Conservation (phyloP, 495 filamentous ascomycete genomes). For the Lepraria neglecta region DNA sequence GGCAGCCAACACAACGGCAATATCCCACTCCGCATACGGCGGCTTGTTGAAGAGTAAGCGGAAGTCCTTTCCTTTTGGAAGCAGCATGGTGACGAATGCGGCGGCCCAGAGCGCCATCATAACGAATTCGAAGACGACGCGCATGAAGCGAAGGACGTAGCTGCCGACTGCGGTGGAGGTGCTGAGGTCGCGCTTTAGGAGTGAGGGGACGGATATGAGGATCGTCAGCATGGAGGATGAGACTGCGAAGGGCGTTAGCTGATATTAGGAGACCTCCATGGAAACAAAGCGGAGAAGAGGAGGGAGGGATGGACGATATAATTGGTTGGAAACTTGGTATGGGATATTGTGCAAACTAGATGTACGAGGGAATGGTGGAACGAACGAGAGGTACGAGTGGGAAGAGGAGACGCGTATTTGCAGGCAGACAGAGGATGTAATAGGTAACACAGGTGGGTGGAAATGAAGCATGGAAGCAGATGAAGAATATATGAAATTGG, state of each 20-base stretch:
- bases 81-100: constrained; percentile 17
- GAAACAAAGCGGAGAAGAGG: background rate
- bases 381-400: too few relatives aligned
- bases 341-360: too few relatives aligned
- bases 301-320: too few relatives aligned
- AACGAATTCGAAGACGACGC: constrained; percentile 9
- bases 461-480: background rate
- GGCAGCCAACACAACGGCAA: constrained; percentile 14
- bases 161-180: background rate
- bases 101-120: constrained; percentile 15
- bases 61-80: constrained; percentile 26
- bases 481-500: background rate
- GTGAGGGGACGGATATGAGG: background rate
- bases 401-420: too few relatives aligned
- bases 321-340: too few relatives aligned
- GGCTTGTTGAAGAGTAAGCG: constrained; percentile 18
- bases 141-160: constrained; percentile 3
- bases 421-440: too few relatives aligned
- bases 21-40: constrained; percentile 20
- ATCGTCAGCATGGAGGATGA: constrained; percentile 4
- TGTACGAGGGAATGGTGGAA: too few relatives aligned
- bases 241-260: background rate
- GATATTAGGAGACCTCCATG: background rate
- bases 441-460: too few relatives aligned
- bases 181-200: background rate